Evolutionary conservation across 2,329 filamentous ascomycete species (phyloP).

Genomic region (Penicillium sp.): DNA sequence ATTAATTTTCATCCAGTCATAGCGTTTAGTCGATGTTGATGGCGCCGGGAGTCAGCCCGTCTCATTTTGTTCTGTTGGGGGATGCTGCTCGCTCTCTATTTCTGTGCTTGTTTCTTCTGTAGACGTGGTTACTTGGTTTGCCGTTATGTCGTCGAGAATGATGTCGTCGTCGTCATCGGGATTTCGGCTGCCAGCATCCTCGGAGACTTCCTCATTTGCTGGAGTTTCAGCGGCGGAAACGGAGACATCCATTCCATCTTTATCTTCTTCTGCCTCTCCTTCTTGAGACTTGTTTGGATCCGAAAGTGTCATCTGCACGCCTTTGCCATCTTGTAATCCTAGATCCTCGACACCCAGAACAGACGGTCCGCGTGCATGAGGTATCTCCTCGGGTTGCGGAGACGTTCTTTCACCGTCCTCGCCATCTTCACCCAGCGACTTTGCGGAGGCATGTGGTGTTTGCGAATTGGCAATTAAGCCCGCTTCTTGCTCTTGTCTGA

Average conservation of each 20-base stretch:
- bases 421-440: conserved; percentile 22
- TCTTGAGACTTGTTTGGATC: conserved; percentile 8
- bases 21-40: background rate
- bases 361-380: conserved; percentile 79
- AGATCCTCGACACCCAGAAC: conserved; percentile 83
- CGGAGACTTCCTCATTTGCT: conserved; percentile 10
- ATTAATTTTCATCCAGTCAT: conserved; percentile 8
- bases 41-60: background rate
- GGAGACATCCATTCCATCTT: conserved; percentile 14
- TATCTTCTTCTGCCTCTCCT: background rate
- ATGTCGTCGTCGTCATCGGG: conserved; percentile 36
- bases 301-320: conserved; percentile 38
- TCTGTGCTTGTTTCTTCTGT: conserved; percentile 3
- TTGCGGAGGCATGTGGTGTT: conserved; percentile 20
- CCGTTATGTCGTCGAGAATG: conserved; percentile 29
- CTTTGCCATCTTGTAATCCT: conserved; percentile 63
- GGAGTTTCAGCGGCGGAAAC: conserved; percentile 4
- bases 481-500: conserved; percentile 81
- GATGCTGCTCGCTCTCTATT: background rate
- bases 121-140: background rate
- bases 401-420: conserved; percentile 13
- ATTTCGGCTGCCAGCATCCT: background rate
- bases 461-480: conserved; percentile 66
- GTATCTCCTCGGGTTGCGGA: conserved; percentile 51
- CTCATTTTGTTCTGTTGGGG: conserved; percentile 4